These are phyloP conservation scores for Paecilomyces fulvus DNA, from an alignment of 2,329 filamentous ascomycete species.

Conservation along the genomic window DNA sequence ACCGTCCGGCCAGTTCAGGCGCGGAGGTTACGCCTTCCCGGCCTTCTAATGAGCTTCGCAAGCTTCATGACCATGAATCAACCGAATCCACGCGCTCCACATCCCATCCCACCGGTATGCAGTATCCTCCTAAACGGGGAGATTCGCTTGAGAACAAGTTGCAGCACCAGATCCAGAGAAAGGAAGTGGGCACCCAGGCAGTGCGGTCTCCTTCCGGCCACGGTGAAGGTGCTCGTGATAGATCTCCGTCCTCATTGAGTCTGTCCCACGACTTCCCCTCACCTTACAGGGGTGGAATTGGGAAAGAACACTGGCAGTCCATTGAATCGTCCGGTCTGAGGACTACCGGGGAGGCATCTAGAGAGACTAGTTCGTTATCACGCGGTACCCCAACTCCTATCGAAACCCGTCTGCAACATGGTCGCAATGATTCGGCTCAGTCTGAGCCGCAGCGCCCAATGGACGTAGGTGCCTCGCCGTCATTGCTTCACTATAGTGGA, in stretches of 20 bases:
- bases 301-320: not conserved
- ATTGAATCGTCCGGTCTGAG: not conserved
- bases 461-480: constrained; percentile 52
- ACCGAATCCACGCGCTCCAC: constrained; percentile 29
- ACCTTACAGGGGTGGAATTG: not conserved
- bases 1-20: constrained; percentile 5
- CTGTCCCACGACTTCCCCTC: not conserved
- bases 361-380: not conserved
- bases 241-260: constrained; percentile 3
- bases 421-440: constrained; percentile 42
- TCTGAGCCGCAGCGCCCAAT: constrained; percentile 26
- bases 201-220: constrained; percentile 26
- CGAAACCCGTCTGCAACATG: constrained; percentile 6
- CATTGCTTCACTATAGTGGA: constrained; percentile 62
- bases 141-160: constrained; percentile 50
- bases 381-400: not conserved
- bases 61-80: constrained; percentile 45
- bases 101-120: constrained; percentile 21
- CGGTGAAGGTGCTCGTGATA: constrained; percentile 23
- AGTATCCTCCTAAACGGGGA: constrained; percentile 45
- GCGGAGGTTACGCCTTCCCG: constrained; percentile 35
- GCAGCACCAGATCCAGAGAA: constrained; percentile 53
- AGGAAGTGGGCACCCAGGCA: constrained; percentile 45
- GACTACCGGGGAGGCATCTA: not conserved
- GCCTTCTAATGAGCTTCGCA: constrained; percentile 51